Base-by-base conservation (phyloP, 2,329 filamentous ascomycete genomes). In the Ambrosiella xylebori region DNA sequence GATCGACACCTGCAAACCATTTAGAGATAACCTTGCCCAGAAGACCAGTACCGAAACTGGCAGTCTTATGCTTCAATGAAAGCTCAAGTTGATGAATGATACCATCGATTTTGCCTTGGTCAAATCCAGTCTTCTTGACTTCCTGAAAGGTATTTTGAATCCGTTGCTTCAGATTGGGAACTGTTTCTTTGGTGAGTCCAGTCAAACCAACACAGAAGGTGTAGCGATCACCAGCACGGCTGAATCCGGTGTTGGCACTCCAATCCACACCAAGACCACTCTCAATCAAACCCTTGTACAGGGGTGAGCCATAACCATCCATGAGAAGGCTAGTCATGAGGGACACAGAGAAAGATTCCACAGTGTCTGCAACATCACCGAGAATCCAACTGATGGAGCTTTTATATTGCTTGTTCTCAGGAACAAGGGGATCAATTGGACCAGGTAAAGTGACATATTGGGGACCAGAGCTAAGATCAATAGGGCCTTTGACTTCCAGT, bases 1-100 rank as follows among this genome's bases (percentile, higher is more conserved):
- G 91, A 67, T 97, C 88, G 2, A 89, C 82, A 4, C 91, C 93
- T 59, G 93, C 94, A 71, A 98, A 97, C 93, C 93, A 98, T 60
- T 86, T 84, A 1, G 88, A 85, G 67, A 95, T 87, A 7, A 96
- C 76, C 47, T 91, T 82, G 64, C 95, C 88, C 70, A 98, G 81
- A 57, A 97, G 79, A 15, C 84, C 84, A 76, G 96, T 88, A 12
- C 93, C 93, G 66, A 98, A 98, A 65, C 86, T 89, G 57, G 93
- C 88, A 0, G 89, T 96, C 75, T 97, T 97, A 73, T 98, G 89
- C 71, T 96, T 96, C 54, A 97, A 73, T 0, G 84, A 79, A n/a
- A 98, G 77, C 68, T 98, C 93, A 3, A 97, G 73, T 69, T 97
- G 91, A 68, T 98, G 93, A 57, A 98, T 76, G 62, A 94, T 86